Evolutionary conservation across 495 filamentous ascomycete species (phyloP).

Genomic region (Aspergillus nidulans): DNA sequence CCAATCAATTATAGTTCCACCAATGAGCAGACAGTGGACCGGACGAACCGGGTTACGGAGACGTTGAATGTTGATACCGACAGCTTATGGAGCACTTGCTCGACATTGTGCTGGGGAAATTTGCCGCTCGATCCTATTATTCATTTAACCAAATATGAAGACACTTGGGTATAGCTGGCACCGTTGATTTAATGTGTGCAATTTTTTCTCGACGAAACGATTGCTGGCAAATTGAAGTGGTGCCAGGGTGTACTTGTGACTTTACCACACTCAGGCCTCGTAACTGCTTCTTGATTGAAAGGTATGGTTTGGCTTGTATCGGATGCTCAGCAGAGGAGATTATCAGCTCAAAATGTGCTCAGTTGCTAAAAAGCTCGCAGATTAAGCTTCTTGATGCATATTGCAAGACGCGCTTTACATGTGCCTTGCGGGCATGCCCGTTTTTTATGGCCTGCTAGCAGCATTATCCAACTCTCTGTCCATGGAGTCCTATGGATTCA

Average conservation of each 20-base stretch:
- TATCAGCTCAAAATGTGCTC: neutral
- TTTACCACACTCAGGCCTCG: slow-evolving; percentile 16
- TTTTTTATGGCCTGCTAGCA: no score
- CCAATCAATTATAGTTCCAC: neutral
- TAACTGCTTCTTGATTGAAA: slow-evolving; percentile 20
- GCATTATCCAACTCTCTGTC: no score
- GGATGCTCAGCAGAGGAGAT: slow-evolving; percentile 11
- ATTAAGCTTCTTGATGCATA: no score
- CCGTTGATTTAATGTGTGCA: slow-evolving; percentile 21
- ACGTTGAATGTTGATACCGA: neutral
- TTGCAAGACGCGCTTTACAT: no score
- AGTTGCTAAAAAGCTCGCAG: neutral
- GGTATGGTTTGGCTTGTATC: slow-evolving; percentile 24
- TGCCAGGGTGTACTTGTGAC: slow-evolving; percentile 18
- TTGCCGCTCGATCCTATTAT: slow-evolving; percentile 19
- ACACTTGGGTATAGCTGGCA: slow-evolving; percentile 19
- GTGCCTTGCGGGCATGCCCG: no score
- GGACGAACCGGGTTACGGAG: neutral
- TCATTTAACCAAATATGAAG: slow-evolving; percentile 21
- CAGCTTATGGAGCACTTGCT: slow-evolving; percentile 12
- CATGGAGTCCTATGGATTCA: no score
- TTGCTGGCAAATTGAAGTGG: slow-evolving; percentile 19
- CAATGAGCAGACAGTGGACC: neutral
- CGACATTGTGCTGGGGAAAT: slow-evolving; percentile 20
- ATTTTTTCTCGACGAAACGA: slow-evolving; percentile 17